Evolutionary conservation across 2,329 filamentous ascomycete genomes (phyloP).

Genomic region (Pseudocercospora cruenta): DNA sequence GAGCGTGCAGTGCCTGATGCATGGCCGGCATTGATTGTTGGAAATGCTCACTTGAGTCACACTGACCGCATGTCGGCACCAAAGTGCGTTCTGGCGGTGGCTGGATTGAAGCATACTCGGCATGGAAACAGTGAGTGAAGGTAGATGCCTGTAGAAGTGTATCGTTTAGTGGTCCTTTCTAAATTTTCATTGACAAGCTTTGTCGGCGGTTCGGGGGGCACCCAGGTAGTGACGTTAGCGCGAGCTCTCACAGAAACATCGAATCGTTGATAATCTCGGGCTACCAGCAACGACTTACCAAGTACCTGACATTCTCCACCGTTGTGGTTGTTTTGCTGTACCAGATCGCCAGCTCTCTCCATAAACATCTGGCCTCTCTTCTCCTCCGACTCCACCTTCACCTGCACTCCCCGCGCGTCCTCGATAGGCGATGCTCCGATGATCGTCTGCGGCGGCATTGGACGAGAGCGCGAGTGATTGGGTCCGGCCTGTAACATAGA

Average conservation of each 20-base stretch:
- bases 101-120: not conserved
- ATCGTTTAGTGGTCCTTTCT: too few relatives aligned
- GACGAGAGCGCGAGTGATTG: slow-evolving; percentile 4
- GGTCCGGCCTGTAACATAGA: not conserved
- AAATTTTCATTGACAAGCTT: not conserved
- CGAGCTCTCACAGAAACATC: not conserved
- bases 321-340: not conserved
- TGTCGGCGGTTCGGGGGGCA: not conserved
- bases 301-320: not conserved
- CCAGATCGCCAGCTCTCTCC: not conserved
- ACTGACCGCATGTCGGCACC: not conserved
- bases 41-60: not conserved
- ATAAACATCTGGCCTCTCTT: not conserved
- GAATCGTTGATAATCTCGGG: not conserved
- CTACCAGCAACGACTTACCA: not conserved
- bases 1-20: slow-evolving; percentile 3
- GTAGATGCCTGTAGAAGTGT: not conserved
- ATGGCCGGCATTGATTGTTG: slow-evolving; percentile 4
- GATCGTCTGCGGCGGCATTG: slow-evolving; percentile 9
- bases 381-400: not conserved
- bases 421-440: slow-evolving; percentile 15
- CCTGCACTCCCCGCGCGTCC: not conserved
- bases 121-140: not conserved
- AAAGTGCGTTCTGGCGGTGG: not conserved
- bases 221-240: not conserved